A percentile compares a stretch with the other conserved stretches of the same genome.
Conservation (phyloP, 768 basidiomycete species). For the Chalciporus piperatus region DNA sequence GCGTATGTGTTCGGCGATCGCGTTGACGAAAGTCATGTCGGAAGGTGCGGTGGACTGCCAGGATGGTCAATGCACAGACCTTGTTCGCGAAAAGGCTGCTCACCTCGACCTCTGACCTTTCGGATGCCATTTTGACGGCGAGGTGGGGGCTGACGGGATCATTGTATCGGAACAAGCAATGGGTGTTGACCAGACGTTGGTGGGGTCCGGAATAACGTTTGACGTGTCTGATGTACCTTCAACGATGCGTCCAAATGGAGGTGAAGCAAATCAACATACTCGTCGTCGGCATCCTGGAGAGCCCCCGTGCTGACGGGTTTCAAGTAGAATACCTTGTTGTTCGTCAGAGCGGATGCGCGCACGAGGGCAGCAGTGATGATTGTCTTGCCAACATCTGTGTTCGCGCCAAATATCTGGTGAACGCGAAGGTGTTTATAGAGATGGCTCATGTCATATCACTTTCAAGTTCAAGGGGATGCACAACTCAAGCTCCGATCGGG, state of each 20-base stretch:
- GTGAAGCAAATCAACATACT: conserved; percentile 43
- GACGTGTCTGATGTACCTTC: conserved; percentile 54
- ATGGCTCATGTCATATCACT: conserved; percentile 55
- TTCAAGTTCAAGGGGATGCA: too few species aligned
- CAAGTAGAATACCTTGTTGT: conserved; percentile 59
- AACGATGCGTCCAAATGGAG: background rate
- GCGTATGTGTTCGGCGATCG: conserved; percentile 63
- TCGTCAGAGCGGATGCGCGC: conserved; percentile 63
- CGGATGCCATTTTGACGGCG: conserved; percentile 57
- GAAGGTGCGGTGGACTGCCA: conserved; percentile 42
- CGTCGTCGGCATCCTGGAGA: conserved; percentile 76
- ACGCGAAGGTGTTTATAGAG: conserved; percentile 84
- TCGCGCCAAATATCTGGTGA: conserved; percentile 93
- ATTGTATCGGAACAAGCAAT: conserved; percentile 79
- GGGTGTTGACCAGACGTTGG: conserved; percentile 45
- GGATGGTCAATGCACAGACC: conserved; percentile 3
- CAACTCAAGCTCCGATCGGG: background rate
- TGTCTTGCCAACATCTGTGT: conserved; percentile 96
- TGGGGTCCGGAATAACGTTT: conserved; percentile 45
- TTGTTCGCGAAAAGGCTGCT: conserved; percentile 1
- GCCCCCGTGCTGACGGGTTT: conserved; percentile 94
- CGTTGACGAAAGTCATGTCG: conserved; percentile 62
- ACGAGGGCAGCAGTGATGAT: conserved; percentile 83
- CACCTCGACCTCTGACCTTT: conserved; percentile 32
- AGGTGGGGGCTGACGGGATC: conserved; percentile 94